phyloP scores from a whole-genome alignment of 2,329 filamentous ascomycete species.

The Aureobasidium melanogenum region DNA sequence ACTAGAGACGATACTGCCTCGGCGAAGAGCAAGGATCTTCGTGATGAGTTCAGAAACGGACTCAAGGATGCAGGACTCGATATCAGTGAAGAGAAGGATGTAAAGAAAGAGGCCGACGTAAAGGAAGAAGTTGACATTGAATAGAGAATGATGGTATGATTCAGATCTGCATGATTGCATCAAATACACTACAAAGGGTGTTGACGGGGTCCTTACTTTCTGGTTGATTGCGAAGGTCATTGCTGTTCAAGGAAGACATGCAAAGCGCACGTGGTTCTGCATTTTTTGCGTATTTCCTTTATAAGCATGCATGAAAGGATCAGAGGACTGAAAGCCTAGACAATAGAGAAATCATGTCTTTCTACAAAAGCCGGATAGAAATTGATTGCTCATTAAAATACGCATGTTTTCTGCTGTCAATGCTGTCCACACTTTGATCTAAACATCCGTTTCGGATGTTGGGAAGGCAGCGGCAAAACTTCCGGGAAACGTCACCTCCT shows the following conservation, averaged over 20 bases:
- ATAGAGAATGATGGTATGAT: not conserved
- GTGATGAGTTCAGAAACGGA: conserved; percentile 32
- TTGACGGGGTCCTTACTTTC: not conserved
- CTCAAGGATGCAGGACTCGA: conserved; percentile 35
- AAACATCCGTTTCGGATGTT: no score
- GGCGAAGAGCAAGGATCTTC: conserved; percentile 25
- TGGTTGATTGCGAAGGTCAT: not conserved
- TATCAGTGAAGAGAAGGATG: conserved; percentile 15
- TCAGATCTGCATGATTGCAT: not conserved
- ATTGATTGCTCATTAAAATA: no score
- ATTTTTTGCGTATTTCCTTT: not conserved
- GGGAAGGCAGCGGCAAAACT: no score
- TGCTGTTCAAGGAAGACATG: not conserved
- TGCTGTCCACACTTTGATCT: no score
- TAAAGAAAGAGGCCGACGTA: not conserved
- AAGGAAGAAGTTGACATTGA: not conserved
- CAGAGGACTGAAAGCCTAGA: not conserved
- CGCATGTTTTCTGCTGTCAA: not conserved
- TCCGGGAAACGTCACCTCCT: not conserved
- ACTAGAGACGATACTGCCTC: not conserved
- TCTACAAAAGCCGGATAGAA: no score
- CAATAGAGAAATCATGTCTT: not conserved
- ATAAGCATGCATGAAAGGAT: not conserved
- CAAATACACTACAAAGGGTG: not conserved
- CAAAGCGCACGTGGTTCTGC: not conserved